phyloP scores from a whole-genome alignment of 1,139 yeast genomes.

The Lodderomyces pseudojiufengensis region DNA sequence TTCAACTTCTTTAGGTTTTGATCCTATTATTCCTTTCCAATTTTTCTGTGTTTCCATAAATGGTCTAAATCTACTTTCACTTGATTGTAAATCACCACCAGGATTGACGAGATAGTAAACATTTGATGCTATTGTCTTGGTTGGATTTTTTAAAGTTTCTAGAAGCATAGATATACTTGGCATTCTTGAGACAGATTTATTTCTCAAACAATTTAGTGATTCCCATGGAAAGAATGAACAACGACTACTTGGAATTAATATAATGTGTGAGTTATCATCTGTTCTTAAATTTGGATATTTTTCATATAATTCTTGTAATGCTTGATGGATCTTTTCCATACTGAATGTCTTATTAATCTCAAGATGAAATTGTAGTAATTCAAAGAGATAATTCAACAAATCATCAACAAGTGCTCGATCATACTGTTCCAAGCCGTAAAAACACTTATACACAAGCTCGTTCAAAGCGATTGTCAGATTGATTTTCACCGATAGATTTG shows the following conservation, averaged over 20 bases:
- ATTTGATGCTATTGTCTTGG: constrained; percentile 7
- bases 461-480: constrained; percentile 36
- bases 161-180: constrained; percentile 60
- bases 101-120: constrained; percentile 75
- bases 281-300: constrained; percentile 28
- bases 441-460: constrained; percentile 48
- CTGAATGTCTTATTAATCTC: constrained; percentile 54
- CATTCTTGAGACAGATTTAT: constrained; percentile 64
- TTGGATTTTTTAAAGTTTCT: constrained; percentile 29
- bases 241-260: constrained; percentile 62
- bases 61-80: constrained; percentile 58
- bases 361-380: constrained; percentile 59
- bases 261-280: constrained; percentile 42
- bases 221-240: constrained; percentile 88
- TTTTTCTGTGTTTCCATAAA: constrained; percentile 33
- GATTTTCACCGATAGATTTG: constrained; percentile 36
- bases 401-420: constrained; percentile 43
- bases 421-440: constrained; percentile 41
- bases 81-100: constrained; percentile 65
- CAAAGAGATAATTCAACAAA: constrained; percentile 58
- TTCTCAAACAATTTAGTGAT: constrained; percentile 54
- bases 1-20: constrained; percentile 53
- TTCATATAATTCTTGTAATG: constrained; percentile 29
- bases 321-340: constrained; percentile 45
- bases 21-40: constrained; percentile 58